Percentiles rank a stretch among this genome's conserved stretches.
These are phyloP conservation scores for Blastomyces silverae DNA, from an alignment of 2,329 filamentous ascomycete species.

Conservation along the genomic window DNA sequence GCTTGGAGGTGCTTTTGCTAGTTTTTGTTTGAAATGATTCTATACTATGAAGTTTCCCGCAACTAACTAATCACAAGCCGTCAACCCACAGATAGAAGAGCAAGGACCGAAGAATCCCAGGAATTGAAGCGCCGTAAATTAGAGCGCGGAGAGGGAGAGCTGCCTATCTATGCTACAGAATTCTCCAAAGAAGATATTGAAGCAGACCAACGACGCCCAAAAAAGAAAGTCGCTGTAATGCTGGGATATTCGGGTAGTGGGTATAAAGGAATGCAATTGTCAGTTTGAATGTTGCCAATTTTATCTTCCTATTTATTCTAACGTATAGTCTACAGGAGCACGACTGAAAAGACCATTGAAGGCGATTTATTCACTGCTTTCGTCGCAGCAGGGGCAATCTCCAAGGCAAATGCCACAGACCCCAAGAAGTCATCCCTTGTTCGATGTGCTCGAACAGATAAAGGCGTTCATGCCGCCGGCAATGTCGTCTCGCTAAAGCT, in stretches of 20 bases:
- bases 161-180: slow-evolving; percentile 50
- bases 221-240: slow-evolving; percentile 92
- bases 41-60: slow-evolving; percentile 19
- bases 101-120: slow-evolving; percentile 46
- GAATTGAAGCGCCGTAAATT: slow-evolving; percentile 51
- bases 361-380: slow-evolving; percentile 91
- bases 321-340: slow-evolving; percentile 34
- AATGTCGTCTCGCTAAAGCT: slow-evolving; percentile 94
- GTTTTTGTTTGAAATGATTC: neutral
- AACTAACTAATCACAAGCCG: slow-evolving; percentile 50
- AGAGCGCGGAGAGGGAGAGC: slow-evolving; percentile 40
- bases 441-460: slow-evolving; percentile 91
- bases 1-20: slow-evolving; percentile 52
- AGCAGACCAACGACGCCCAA: slow-evolving; percentile 77
- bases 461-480: slow-evolving; percentile 91
- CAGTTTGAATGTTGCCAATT: slow-evolving; percentile 19
- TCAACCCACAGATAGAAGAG: slow-evolving; percentile 47
- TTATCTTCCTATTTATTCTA: neutral
- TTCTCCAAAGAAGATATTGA: slow-evolving; percentile 78
- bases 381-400: slow-evolving; percentile 83
- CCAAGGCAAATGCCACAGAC: slow-evolving; percentile 93
- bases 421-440: slow-evolving; percentile 94
- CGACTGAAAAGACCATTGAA: slow-evolving; percentile 83
- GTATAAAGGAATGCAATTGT: slow-evolving; percentile 95
- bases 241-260: slow-evolving; percentile 94